Evolutionary conservation across 2,329 filamentous ascomycete genomes (phyloP).

Genomic region (Myriosclerotinia scirpicola): DNA sequence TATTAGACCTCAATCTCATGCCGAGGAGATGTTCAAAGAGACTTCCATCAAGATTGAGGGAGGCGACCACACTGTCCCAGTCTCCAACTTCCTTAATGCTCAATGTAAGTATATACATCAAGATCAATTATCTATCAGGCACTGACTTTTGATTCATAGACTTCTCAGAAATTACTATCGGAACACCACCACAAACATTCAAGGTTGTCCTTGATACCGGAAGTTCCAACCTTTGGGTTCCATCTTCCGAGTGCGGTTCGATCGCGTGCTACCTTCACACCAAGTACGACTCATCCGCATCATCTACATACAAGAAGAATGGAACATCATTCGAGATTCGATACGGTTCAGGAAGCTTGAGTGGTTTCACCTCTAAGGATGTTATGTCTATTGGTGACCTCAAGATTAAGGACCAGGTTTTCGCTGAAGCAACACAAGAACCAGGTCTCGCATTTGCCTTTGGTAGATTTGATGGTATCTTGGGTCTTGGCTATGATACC

Average conservation of each 20-base stretch:
- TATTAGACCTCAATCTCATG: slow-evolving; percentile 65
- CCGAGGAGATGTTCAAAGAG: slow-evolving; percentile 78
- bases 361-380: slow-evolving; percentile 91
- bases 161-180: slow-evolving; percentile 94
- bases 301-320: slow-evolving; percentile 91
- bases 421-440: slow-evolving; percentile 94
- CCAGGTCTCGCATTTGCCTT: slow-evolving; percentile 97
- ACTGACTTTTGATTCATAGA: slow-evolving; percentile 53
- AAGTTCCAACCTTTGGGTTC: slow-evolving; percentile 99
- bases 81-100: slow-evolving; percentile 97
- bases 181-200: slow-evolving; percentile 89
- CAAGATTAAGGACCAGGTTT: slow-evolving; percentile 84
- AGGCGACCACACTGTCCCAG: slow-evolving; percentile 75
- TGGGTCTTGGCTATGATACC: slow-evolving; percentile 90
- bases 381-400: slow-evolving; percentile 84
- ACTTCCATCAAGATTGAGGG: slow-evolving; percentile 61
- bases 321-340: slow-evolving; percentile 88
- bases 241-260: slow-evolving; percentile 82
- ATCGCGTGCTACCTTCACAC: slow-evolving; percentile 97
- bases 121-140: neutral
- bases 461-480: slow-evolving; percentile 93
- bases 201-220: slow-evolving; percentile 99
- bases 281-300: slow-evolving; percentile 91
- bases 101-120: slow-evolving; percentile 68
- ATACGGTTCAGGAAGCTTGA: slow-evolving; percentile 93